These are phyloP conservation scores for Aquilaria agallochum DNA, from an alignment of 441 rosid species.

Conservation along the genomic window DNA sequence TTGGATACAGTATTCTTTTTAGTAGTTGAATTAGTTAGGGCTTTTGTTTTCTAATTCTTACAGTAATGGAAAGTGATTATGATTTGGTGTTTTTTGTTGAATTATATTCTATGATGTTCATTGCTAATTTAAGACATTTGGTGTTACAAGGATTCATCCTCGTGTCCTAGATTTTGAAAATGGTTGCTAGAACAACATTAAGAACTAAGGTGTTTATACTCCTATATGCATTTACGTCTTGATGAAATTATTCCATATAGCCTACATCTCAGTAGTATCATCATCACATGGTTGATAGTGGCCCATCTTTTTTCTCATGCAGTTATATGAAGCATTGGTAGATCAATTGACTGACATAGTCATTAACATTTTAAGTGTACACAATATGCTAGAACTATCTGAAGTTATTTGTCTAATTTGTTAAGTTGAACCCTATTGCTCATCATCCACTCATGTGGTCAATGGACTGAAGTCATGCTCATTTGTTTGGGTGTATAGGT, in stretches of 20 bases:
- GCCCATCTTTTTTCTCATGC: conserved; percentile 20
- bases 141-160: conserved; percentile 81
- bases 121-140: neutral
- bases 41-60: too few relatives aligned
- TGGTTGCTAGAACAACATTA: conserved; percentile 93
- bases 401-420: neutral
- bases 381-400: neutral
- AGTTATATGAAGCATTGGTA: conserved; percentile 87
- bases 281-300: neutral
- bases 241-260: neutral
- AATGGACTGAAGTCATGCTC: conserved; percentile 4
- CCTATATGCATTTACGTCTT: neutral
- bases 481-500: conserved; percentile 41
- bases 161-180: conserved; percentile 89
- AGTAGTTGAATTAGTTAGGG: too few relatives aligned
- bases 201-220: conserved; percentile 66
- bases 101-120: neutral
- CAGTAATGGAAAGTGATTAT: too few relatives aligned
- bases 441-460: conserved; percentile 2
- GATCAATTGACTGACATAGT: conserved; percentile 90
- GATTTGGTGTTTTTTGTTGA: too few relatives aligned
- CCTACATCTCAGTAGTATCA: neutral
- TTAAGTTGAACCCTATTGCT: neutral
- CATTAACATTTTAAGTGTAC: conserved; percentile 63
- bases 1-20: too few relatives aligned